Evolutionary conservation across 2,329 filamentous ascomycete species (phyloP).

Genomic region (Fonsecaea pedrosoi): DNA sequence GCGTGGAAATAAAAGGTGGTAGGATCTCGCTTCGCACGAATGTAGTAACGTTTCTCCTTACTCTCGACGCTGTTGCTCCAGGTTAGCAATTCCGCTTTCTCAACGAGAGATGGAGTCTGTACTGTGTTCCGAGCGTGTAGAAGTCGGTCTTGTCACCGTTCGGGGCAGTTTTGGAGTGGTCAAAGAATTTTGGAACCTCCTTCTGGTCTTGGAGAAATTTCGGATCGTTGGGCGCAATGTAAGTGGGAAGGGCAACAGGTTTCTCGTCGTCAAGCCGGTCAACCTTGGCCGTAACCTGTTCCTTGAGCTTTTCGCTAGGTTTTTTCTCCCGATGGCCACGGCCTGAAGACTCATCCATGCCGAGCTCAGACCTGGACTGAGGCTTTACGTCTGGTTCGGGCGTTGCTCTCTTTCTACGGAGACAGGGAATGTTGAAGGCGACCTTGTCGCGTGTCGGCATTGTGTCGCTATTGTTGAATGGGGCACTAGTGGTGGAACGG

Average conservation of each 20-base stretch:
- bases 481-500: neutral
- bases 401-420: neutral
- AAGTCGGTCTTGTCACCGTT: constrained; percentile 40
- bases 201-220: constrained; percentile 40
- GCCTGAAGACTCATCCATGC: constrained; percentile 38
- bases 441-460: constrained; percentile 6
- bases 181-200: constrained; percentile 38
- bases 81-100: constrained; percentile 3
- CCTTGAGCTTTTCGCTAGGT: constrained; percentile 40
- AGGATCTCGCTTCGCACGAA: constrained; percentile 39
- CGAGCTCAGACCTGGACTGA: neutral
- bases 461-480: neutral
- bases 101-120: constrained; percentile 3
- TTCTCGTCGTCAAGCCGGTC: constrained; percentile 37
- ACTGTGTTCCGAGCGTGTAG: constrained; percentile 40
- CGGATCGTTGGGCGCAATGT: constrained; percentile 39
- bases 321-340: constrained; percentile 41
- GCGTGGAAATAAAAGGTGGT: constrained; percentile 41
- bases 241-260: constrained; percentile 36
- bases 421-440: neutral
- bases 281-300: constrained; percentile 36
- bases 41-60: constrained; percentile 40
- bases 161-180: constrained; percentile 36
- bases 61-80: constrained; percentile 38
- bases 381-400: neutral